A percentile compares a stretch with the other conserved stretches of the same genome.
These are phyloP conservation scores for Dunaliella sp. DNA, from an alignment of 139 green algal species.

Conservation along the genomic window DNA sequence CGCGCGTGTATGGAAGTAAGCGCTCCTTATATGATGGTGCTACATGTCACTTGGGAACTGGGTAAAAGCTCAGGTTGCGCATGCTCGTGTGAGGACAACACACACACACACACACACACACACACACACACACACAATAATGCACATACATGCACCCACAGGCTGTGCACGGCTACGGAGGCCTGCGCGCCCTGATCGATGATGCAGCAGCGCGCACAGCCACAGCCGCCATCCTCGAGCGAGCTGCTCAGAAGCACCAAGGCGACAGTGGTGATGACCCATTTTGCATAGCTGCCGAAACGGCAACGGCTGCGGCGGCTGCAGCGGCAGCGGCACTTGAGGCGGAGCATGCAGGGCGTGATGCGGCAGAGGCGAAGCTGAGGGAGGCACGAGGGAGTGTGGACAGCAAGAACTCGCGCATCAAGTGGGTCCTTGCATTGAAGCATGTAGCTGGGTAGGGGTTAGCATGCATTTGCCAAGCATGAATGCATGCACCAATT, in stretches of 20 bases:
- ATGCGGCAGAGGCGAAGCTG: constrained; percentile 37
- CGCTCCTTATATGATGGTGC: too few species aligned
- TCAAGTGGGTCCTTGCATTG: constrained; percentile 41
- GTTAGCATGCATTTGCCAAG: too few species aligned
- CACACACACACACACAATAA: too few species aligned
- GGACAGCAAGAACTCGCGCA: constrained; percentile 40
- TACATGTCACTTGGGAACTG: too few species aligned
- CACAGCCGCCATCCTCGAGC: constrained; percentile 7
- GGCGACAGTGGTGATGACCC: constrained; percentile 1
- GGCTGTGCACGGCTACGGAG: not conserved
- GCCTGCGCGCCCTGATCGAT: not conserved
- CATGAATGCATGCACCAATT: too few species aligned
- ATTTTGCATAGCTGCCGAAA: constrained; percentile 14
- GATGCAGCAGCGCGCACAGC: not conserved
- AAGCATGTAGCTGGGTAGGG: too few species aligned
- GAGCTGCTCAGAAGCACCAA: not conserved
- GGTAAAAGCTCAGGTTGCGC: too few species aligned
- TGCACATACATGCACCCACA: too few species aligned
- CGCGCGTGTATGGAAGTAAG: too few species aligned
- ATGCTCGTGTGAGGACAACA: too few species aligned
- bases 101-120: too few species aligned
- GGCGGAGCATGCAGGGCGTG: constrained; percentile 21
- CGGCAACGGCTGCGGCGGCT: constrained; percentile 14
- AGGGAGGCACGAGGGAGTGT: constrained; percentile 28
- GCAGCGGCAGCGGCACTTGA: constrained; percentile 25